Conservation (phyloP, 2,329 filamentous ascomycete species). For the Xylariaceae sp. region DNA sequence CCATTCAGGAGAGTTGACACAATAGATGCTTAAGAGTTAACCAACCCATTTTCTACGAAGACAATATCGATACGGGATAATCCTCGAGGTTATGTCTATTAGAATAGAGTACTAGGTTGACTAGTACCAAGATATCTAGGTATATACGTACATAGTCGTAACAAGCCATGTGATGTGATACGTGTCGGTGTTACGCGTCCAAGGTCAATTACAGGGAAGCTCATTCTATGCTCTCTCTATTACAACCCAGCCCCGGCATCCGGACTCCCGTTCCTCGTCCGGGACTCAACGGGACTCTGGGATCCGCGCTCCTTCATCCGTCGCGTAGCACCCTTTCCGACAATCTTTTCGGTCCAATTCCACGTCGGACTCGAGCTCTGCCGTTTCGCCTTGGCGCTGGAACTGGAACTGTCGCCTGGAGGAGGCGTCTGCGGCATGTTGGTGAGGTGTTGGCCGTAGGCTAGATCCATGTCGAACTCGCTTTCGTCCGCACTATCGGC, state of each 20-base stretch:
- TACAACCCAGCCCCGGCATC: background rate
- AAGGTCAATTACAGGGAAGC: background rate
- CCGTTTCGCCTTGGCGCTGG: slow-evolving; percentile 10
- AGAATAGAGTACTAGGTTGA: background rate
- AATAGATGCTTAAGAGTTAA: too few relatives aligned
- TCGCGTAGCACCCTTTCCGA: slow-evolving; percentile 33
- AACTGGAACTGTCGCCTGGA: slow-evolving; percentile 11
- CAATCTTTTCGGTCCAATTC: slow-evolving; percentile 44
- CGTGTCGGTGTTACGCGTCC: too few relatives aligned
- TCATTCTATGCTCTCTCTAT: background rate
- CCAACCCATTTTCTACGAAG: background rate
- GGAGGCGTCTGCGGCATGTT: slow-evolving; percentile 7
- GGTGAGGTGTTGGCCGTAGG: slow-evolving; percentile 22
- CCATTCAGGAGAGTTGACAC: too few relatives aligned
- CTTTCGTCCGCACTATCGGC: slow-evolving; percentile 48
- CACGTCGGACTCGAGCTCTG: slow-evolving; percentile 28
- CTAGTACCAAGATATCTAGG: background rate
- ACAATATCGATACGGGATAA: background rate
- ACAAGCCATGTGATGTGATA: too few relatives aligned
- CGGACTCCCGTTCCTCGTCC: background rate
- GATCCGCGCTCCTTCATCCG: slow-evolving; percentile 17
- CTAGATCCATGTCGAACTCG: slow-evolving; percentile 33
- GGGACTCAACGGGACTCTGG: slow-evolving; percentile 17
- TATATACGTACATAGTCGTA: background rate
- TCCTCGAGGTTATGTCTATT: background rate